Base-by-base conservation (phyloP, 2,329 filamentous ascomycete species). In the Metarhizium robertsii region DNA sequence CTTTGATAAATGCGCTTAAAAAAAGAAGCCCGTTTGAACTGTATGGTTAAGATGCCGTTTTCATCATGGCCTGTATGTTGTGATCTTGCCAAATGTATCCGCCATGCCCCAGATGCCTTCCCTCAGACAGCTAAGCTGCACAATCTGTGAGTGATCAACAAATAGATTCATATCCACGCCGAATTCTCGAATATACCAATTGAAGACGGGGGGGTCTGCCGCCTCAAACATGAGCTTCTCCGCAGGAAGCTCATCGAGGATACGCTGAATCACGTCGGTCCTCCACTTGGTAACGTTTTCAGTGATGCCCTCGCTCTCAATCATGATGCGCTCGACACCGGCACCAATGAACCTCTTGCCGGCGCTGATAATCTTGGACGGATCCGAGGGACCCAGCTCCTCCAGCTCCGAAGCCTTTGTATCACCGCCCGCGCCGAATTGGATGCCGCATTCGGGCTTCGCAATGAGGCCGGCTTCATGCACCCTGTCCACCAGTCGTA, bases 161-260 rank as follows among this genome's bases (percentile, higher is more conserved):
- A 81, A 81, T 36, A 81, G 59, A 59, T 82, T 81, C 46, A 81
- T 77, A 61, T 81, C 77, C 34, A 77, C 71, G 6, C 79, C 78
- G 64, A 81, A 82, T 63, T 81, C 77, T 16, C 77, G 68, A 49
- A 81, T 71, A 60, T 79, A 81, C 77, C 76, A 81, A 57, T 79
- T 80, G 56, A 79, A 81, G 4, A 80, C 78, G 30, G 73, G 70
- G 0, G 77, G 78, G 50, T 82, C 78, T 1, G 78, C 79, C 5
- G 78, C 78, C 64, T 82, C 78, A 61, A 82, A 81, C 79, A 82
- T 82, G 55, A 81, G 75, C 20, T 73, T 75, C 58, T 81, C 78
- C 11, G 67, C 58, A 0, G 77, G 76, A 20, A 81, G 55, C 50
- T 80, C 77, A 53, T 73, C 72, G 65, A 81, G 67, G 47, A 81